Evolutionary conservation across 1,284 basidiomycete genomes (phyloP).

Genomic region (Anthracocystis walkeri): DNA sequence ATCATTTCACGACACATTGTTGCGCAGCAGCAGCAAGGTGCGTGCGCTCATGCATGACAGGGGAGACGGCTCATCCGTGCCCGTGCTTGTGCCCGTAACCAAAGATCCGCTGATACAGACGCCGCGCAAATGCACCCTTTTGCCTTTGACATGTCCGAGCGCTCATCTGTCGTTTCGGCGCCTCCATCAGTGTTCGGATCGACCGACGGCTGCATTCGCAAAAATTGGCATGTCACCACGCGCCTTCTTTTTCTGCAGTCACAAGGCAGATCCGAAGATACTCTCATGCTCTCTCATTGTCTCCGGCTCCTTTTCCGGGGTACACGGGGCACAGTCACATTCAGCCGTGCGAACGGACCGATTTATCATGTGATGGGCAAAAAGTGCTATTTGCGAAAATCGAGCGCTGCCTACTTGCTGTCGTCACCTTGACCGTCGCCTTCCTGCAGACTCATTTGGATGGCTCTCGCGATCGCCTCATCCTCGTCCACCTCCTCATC

Average conservation of each 20-base stretch:
- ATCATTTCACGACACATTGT: not conserved
- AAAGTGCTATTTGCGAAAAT: not conserved
- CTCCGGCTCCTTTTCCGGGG: too few species aligned
- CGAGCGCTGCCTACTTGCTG: conserved; percentile 24
- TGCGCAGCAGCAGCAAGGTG: conserved; percentile 5
- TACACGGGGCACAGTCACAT: not conserved
- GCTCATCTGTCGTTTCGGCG: not conserved
- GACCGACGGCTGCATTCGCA: conserved; percentile 4
- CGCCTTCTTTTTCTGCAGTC: not conserved
- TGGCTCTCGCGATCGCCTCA: conserved; percentile 68
- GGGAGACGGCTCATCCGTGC: not conserved
- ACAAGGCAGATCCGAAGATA: not conserved
- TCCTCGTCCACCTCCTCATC: conserved; percentile 69
- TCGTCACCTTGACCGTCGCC: conserved; percentile 36
- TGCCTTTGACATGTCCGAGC: not conserved
- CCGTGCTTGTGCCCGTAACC: not conserved
- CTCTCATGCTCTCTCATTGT: not conserved
- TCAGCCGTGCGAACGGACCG: not conserved
- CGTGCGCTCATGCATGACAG: conserved; percentile 13
- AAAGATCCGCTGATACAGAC: not conserved
- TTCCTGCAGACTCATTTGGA: conserved; percentile 67
- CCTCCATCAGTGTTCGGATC: not conserved
- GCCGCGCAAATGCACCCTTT: not conserved
- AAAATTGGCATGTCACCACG: not conserved
- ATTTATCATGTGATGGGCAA: not conserved